These are phyloP conservation scores for Pythium rhizo-oryzae DNA, from an alignment of 352 stramenopile genomes.

Conservation along the genomic window DNA sequence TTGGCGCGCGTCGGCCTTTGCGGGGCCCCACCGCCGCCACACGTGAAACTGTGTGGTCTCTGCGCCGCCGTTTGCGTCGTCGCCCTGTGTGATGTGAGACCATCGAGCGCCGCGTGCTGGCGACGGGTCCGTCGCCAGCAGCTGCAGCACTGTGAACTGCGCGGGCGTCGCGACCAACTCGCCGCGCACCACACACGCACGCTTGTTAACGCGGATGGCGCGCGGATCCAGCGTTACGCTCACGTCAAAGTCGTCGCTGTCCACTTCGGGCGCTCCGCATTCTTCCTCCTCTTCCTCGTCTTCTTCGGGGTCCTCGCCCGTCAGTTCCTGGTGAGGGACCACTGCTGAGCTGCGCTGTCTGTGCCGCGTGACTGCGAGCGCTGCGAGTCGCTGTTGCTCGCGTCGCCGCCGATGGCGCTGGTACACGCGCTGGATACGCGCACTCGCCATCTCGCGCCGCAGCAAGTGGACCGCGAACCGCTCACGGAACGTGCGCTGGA, in stretches of 20 bases:
- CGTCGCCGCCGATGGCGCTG: constrained; percentile 12
- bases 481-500: constrained; percentile 50
- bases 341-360: not conserved
- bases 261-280: not conserved
- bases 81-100: not conserved
- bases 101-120: not conserved
- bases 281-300: not conserved
- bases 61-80: not conserved
- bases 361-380: not conserved
- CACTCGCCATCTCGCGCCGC: constrained; percentile 28
- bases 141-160: constrained; percentile 2
- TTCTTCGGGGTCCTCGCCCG: not conserved
- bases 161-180: not conserved
- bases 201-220: not conserved
- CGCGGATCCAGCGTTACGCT: not conserved
- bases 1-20: not conserved
- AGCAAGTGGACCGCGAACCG: constrained; percentile 38
- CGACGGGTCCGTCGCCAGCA: constrained; percentile 2
- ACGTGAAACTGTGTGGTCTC: not conserved
- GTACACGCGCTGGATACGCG: constrained; percentile 40
- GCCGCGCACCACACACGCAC: constrained; percentile 2
- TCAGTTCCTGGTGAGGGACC: too few species aligned
- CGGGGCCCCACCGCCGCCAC: constrained; percentile 14
- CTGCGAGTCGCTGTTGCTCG: not conserved
- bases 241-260: constrained; percentile 1